Evolutionary conservation across 2,329 filamentous ascomycete species (phyloP).

Genomic region (Pleochaeta shiraiana): DNA sequence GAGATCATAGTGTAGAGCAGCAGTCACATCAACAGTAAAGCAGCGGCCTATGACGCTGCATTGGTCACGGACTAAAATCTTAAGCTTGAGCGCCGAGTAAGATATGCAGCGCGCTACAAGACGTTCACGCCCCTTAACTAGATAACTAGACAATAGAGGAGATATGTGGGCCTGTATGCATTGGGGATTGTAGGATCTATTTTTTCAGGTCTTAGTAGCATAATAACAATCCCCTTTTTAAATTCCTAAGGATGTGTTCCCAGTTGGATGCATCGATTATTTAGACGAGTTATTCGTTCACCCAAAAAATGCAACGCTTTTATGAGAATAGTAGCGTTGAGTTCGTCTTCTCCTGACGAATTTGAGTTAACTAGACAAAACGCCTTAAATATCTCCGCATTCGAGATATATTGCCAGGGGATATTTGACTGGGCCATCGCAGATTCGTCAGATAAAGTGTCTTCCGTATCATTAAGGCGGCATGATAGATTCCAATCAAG

Average conservation of each 20-base stretch:
- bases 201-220: background rate
- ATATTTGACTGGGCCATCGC: background rate
- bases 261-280: background rate
- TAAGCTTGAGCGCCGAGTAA: background rate
- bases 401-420: background rate
- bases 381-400: background rate
- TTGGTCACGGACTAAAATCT: background rate
- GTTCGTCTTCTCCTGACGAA: background rate
- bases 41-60: background rate
- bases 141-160: background rate
- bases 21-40: background rate
- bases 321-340: background rate
- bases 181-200: background rate
- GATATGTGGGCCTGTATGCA: background rate
- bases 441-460: background rate
- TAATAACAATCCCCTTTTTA: background rate
- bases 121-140: background rate
- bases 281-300: background rate
- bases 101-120: background rate
- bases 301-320: background rate
- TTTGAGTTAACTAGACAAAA: background rate
- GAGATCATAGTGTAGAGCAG: background rate
- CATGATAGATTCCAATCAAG: background rate
- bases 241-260: background rate
- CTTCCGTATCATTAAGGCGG: background rate